Conservation (phyloP, 139 green algal species). For the Chlamydomonas asymmetrica region DNA sequence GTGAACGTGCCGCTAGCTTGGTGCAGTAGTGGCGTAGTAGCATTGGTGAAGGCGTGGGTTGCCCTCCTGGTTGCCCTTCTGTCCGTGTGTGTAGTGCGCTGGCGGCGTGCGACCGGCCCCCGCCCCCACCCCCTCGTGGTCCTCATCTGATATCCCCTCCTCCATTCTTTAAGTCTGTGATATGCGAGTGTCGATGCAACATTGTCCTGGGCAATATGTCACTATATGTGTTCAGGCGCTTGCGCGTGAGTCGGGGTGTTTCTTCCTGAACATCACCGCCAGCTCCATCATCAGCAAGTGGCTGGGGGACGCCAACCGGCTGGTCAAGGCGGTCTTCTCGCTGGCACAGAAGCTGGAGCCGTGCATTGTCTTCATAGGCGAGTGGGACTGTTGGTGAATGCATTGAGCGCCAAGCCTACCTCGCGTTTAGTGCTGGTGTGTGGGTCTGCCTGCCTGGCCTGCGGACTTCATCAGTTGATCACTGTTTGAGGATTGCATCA, state of each 20-base stretch:
- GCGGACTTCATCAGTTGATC: too few relatives aligned
- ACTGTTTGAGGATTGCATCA: too few relatives aligned
- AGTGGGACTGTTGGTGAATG: too few relatives aligned
- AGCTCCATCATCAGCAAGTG: conserved; percentile 91
- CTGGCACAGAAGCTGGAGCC: conserved; percentile 83
- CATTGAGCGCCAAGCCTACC: too few relatives aligned
- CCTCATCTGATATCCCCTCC: not conserved
- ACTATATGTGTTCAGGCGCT: conserved; percentile 60
- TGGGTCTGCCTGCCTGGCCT: too few relatives aligned
- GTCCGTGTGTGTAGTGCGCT: not conserved
- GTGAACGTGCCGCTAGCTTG: not conserved
- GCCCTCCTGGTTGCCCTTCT: not conserved
- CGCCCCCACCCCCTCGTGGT: too few relatives aligned
- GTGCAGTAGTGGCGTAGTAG: not conserved
- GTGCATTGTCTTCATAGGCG: conserved; percentile 95
- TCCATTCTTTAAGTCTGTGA: not conserved
- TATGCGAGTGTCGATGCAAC: not conserved
- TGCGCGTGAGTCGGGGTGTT: conserved; percentile 84
- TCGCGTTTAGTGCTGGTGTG: too few relatives aligned
- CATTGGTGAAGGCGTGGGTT: not conserved
- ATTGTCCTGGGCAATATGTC: not conserved
- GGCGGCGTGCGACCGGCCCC: not conserved
- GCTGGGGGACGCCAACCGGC: conserved; percentile 82
- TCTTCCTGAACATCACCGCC: conserved; percentile 93
- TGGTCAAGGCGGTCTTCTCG: conserved; percentile 59